These are phyloP conservation scores for Dittrichia graveolens DNA, from an alignment of 129 eudicot genomes.

Conservation along the genomic window DNA sequence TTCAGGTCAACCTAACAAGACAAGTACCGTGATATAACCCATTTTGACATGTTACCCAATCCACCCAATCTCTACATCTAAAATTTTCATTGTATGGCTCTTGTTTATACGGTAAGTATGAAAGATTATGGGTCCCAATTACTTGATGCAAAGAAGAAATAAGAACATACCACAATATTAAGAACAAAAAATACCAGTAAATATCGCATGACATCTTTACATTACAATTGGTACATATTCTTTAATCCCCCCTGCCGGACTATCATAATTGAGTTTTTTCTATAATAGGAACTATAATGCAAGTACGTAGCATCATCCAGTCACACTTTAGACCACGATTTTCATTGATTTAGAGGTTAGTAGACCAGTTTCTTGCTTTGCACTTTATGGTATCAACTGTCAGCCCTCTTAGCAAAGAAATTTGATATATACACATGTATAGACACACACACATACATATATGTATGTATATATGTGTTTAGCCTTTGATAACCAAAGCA, in stretches of 20 bases:
- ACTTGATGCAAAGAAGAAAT: not conserved
- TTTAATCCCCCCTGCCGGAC: not conserved
- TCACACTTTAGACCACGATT: conserved; percentile 1
- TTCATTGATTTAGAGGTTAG: not conserved
- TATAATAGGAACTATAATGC: not conserved
- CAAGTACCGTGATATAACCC: too few relatives aligned
- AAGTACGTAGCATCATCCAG: not conserved
- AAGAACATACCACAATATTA: not conserved
- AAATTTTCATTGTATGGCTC: not conserved
- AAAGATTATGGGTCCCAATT: not conserved
- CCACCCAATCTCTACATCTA: too few relatives aligned
- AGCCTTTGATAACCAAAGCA: too few relatives aligned
- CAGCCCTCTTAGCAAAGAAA: too few relatives aligned
- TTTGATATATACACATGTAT: too few relatives aligned
- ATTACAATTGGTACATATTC: not conserved
- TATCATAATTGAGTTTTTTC: not conserved
- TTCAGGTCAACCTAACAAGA: too few relatives aligned
- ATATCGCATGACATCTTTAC: not conserved
- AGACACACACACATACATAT: too few relatives aligned
- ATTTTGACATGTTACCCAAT: too few relatives aligned
- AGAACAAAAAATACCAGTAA: too few relatives aligned
- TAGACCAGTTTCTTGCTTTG: too few relatives aligned
- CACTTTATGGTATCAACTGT: too few relatives aligned
- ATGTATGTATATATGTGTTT: too few relatives aligned
- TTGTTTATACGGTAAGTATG: not conserved